A percentile compares a stretch with the other conserved stretches of the same genome.
phyloP scores from a whole-genome alignment of 192 early-diverging fungal species.

The Coemansia aciculifera region DNA sequence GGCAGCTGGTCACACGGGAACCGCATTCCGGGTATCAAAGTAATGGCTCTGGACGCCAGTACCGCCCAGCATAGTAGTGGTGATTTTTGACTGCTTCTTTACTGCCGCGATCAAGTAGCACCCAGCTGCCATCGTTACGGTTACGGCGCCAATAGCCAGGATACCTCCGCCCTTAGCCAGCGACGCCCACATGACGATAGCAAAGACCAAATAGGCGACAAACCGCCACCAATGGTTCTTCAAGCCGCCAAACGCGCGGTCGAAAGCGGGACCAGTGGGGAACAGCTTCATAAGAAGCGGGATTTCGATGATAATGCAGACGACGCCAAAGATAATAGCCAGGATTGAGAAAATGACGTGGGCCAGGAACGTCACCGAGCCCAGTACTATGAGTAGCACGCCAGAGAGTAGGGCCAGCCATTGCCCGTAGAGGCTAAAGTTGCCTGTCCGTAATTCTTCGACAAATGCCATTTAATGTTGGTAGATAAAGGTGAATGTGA shows the following conservation, averaged over 20 bases:
- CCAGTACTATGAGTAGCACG: slow-evolving; percentile 51
- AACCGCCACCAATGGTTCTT: slow-evolving; percentile 56
- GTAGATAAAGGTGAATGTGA: background rate
- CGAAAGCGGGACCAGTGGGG: slow-evolving; percentile 44
- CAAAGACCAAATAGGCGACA: slow-evolving; percentile 50
- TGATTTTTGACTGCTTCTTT: slow-evolving; percentile 48
- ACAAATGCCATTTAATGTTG: slow-evolving; percentile 39
- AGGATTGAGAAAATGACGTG: slow-evolving; percentile 54
- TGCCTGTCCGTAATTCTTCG: slow-evolving; percentile 45
- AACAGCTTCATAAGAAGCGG: slow-evolving; percentile 41
- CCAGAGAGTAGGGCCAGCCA: slow-evolving; percentile 45
- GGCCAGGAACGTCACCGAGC: slow-evolving; percentile 44
- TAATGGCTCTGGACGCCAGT: slow-evolving; percentile 30
- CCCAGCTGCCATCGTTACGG: slow-evolving; percentile 38
- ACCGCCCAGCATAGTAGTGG: slow-evolving; percentile 39
- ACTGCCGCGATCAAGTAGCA: slow-evolving; percentile 53
- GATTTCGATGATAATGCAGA: slow-evolving; percentile 51
- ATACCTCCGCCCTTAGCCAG: slow-evolving; percentile 47
- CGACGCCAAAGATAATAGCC: slow-evolving; percentile 50
- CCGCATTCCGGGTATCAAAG: slow-evolving; percentile 31
- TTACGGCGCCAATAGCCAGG: slow-evolving; percentile 48
- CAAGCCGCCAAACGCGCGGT: slow-evolving; percentile 35
- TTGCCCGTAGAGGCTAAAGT: slow-evolving; percentile 52
- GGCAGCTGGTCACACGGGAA: slow-evolving; percentile 16
- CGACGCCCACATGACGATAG: slow-evolving; percentile 56